These are phyloP conservation scores for Mycena rebaudengoi DNA, from an alignment of 768 basidiomycete species.

Conservation along the genomic window DNA sequence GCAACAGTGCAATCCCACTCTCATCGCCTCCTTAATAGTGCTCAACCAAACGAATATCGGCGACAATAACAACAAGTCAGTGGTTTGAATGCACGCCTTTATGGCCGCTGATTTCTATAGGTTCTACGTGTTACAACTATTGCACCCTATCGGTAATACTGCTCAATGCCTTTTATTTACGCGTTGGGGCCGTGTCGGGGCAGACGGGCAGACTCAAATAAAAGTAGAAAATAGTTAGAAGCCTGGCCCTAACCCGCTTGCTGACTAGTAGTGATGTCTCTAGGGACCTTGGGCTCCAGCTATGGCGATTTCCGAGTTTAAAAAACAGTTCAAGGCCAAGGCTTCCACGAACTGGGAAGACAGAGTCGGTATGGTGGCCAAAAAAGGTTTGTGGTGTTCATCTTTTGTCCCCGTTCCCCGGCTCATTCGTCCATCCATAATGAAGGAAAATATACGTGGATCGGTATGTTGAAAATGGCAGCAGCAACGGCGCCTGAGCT, in stretches of 20 bases:
- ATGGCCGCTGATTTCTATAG: slow-evolving; percentile 33
- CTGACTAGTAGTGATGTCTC: neutral
- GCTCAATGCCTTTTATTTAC: slow-evolving; percentile 52
- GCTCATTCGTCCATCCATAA: neutral
- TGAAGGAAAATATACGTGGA: slow-evolving; percentile 66
- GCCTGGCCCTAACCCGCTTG: neutral
- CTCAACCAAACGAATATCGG: slow-evolving; percentile 67
- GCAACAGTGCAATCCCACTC: no score
- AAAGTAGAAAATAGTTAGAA: no score
- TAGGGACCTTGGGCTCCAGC: slow-evolving; percentile 57
- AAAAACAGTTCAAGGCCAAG: slow-evolving; percentile 68
- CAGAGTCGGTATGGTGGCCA: slow-evolving; percentile 58
- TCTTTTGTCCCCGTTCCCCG: neutral
- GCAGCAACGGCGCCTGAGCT: neutral
- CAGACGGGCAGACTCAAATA: slow-evolving; percentile 55
- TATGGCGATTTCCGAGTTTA: slow-evolving; percentile 59
- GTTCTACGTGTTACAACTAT: slow-evolving; percentile 67
- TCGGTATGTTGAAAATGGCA: slow-evolving; percentile 49
- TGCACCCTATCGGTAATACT: slow-evolving; percentile 56
- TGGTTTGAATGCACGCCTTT: neutral
- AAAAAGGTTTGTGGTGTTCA: slow-evolving; percentile 47
- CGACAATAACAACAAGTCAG: slow-evolving; percentile 58
- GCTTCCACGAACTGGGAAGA: slow-evolving; percentile 58
- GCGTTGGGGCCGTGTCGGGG: slow-evolving; percentile 72
- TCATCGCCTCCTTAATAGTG: slow-evolving; percentile 32